A percentile compares a stretch with the other conserved stretches of the same genome.
These are phyloP conservation scores for Termitomyces bulborhizus DNA, from an alignment of 768 basidiomycete species.

Conservation along the genomic window DNA sequence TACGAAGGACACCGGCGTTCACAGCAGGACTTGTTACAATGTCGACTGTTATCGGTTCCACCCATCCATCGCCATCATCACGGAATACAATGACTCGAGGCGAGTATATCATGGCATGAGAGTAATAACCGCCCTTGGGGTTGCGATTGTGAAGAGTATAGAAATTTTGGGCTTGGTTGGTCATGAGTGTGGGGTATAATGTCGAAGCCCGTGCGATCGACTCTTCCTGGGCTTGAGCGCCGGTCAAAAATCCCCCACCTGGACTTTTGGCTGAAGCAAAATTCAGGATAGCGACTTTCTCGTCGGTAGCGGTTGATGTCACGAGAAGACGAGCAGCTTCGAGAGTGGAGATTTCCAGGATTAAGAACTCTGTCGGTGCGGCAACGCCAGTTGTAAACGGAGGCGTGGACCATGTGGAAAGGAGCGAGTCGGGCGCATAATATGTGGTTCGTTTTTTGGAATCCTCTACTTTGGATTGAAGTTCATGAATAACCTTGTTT, in stretches of 20 bases:
- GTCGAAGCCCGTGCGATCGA: slow-evolving; percentile 73
- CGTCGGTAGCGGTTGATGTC: slow-evolving; percentile 14
- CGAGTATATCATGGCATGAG: slow-evolving; percentile 76
- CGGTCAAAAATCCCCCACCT: slow-evolving; percentile 70
- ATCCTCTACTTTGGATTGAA: slow-evolving; percentile 18
- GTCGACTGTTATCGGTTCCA: slow-evolving; percentile 53
- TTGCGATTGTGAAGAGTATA: slow-evolving; percentile 52
- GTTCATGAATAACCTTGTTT: slow-evolving; percentile 23
- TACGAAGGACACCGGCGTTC: slow-evolving; percentile 49
- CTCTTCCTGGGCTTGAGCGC: slow-evolving; percentile 77
- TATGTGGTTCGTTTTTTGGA: slow-evolving; percentile 41
- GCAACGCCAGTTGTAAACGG: slow-evolving; percentile 32
- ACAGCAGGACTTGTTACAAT: slow-evolving; percentile 72
- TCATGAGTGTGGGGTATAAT: slow-evolving; percentile 56
- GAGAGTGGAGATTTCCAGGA: slow-evolving; percentile 60
- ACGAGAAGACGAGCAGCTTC: slow-evolving; percentile 45
- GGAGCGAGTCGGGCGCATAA: slow-evolving; percentile 42
- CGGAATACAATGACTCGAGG: slow-evolving; percentile 59
- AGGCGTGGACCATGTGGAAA: slow-evolving; percentile 42
- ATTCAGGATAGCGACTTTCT: slow-evolving; percentile 59
- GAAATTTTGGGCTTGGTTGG: slow-evolving; percentile 49
- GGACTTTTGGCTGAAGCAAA: slow-evolving; percentile 74
- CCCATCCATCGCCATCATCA: slow-evolving; percentile 52
- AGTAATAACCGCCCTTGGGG: slow-evolving; percentile 51
- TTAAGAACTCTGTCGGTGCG: slow-evolving; percentile 29